These are phyloP conservation scores for Collybia nuda DNA, from an alignment of 768 basidiomycete genomes.

Conservation along the genomic window DNA sequence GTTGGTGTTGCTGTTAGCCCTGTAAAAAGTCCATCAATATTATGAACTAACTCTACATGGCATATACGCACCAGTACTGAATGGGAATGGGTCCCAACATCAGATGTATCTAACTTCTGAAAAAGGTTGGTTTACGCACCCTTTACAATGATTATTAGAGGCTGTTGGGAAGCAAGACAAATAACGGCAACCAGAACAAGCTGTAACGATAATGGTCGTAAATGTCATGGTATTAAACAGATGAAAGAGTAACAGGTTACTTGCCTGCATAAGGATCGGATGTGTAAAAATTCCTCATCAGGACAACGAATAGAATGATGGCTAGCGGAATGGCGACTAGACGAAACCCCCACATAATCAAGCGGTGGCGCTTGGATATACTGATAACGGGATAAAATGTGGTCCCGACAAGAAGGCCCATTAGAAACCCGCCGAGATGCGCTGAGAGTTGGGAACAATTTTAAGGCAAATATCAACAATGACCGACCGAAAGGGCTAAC, in stretches of 20 bases:
- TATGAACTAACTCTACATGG: no score
- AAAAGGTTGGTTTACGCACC: conserved; percentile 35
- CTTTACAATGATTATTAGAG: conserved; percentile 67
- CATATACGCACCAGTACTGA: conserved; percentile 16
- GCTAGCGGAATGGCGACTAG: conserved; percentile 72
- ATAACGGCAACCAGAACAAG: conserved; percentile 86
- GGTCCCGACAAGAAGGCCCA: conserved; percentile 81
- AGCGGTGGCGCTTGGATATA: conserved; percentile 67
- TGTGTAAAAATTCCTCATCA: conserved; percentile 88
- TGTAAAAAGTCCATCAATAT: no score
- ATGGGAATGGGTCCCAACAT: background rate
- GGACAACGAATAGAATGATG: conserved; percentile 77
- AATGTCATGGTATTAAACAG: background rate
- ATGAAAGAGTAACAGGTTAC: conserved; percentile 40
- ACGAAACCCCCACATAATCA: conserved; percentile 73
- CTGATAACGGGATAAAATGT: conserved; percentile 91
- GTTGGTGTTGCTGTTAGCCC: no score
- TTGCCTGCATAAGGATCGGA: conserved; percentile 81
- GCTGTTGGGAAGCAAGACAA: conserved; percentile 85
- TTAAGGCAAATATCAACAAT: background rate
- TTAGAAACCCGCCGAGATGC: conserved; percentile 85
- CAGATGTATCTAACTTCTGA: background rate
- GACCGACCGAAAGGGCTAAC: conserved; percentile 30
- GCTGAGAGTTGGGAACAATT: conserved; percentile 36
- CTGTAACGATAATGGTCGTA: conserved; percentile 31